Conservation (phyloP, 768 basidiomycete genomes). For the Pulveroboletus sp. region DNA sequence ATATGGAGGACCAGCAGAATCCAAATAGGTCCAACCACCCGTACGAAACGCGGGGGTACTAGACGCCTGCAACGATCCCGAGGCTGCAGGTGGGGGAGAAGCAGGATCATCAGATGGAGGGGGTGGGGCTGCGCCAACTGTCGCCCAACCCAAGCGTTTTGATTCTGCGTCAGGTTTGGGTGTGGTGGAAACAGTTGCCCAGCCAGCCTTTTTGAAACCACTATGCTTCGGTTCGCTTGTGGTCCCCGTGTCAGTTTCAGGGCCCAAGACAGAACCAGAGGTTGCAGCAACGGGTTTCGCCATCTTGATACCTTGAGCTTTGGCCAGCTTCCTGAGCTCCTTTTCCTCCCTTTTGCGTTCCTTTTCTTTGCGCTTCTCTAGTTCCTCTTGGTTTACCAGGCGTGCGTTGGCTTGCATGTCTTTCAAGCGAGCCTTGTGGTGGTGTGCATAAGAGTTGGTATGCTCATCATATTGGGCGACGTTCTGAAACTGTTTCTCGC, state of each 20-base stretch:
- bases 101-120: slow-evolving; percentile 8
- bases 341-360: slow-evolving; percentile 84
- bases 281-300: slow-evolving; percentile 28
- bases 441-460: slow-evolving; percentile 84
- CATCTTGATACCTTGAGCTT: slow-evolving; percentile 75
- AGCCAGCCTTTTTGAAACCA: slow-evolving; percentile 45
- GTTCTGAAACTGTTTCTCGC: slow-evolving; percentile 84
- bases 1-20: slow-evolving; percentile 39
- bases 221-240: slow-evolving; percentile 19
- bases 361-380: slow-evolving; percentile 78
- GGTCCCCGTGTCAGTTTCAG: slow-evolving; percentile 18
- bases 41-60: slow-evolving; percentile 50
- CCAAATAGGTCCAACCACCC: slow-evolving; percentile 67
- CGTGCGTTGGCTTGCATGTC: slow-evolving; percentile 79
- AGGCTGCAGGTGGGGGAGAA: slow-evolving; percentile 13
- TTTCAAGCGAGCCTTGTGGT: slow-evolving; percentile 76
- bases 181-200: slow-evolving; percentile 38
- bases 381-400: slow-evolving; percentile 59
- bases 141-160: slow-evolving; percentile 15
- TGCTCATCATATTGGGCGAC: slow-evolving; percentile 88
- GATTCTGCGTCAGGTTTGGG: slow-evolving; percentile 10
- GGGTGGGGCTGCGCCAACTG: slow-evolving; percentile 21
- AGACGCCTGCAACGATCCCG: slow-evolving; percentile 13
- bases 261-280: slow-evolving; percentile 10
- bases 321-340: slow-evolving; percentile 78